Base-by-base conservation (phyloP, 2,329 filamentous ascomycete genomes). In the Davidsoniella neocaledoniae region DNA sequence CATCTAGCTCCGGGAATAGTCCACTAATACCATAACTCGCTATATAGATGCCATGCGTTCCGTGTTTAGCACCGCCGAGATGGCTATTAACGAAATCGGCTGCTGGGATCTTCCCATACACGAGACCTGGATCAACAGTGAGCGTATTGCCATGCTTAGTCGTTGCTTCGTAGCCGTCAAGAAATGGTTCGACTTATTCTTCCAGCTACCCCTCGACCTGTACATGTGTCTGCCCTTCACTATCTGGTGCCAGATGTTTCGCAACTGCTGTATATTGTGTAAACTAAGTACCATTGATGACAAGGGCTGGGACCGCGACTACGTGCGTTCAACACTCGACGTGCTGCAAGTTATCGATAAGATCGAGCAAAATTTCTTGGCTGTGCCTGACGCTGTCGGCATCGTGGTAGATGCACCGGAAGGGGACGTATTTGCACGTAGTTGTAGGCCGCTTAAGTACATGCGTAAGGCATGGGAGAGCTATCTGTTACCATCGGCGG, bases 401-500 rank as follows among this genome's bases (percentile, higher is more conserved):
- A 39, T 48, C 10, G 36, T 53, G 17, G 36, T 53, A 5, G 51
- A 53, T 16, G 25, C 43, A 4, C 14, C 33, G 12, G 48, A 47
- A 2, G 47, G 43, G 16, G 51, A 53, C 26, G 40, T 42, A 2
- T 53, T 53, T 41, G 38, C 44, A n/a, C 48, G 51, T 17, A 50
- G 43, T 21, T 43, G 43, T 39, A 43, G 48, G 7, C 51, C 51
- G 16, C 33, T 53, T 4, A 17, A 47, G 16, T 23, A 47, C 36
- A 53, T 53, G 51, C 48, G 44, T 12, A 47, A 44, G 23, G 51
- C 51, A 23, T 53, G 51, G 51, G 51, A 53, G 36, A 23, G 43
- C 21, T 29, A 48, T 21, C 42, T 62, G 58, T 48, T 64, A 59
- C 21, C 59, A 57, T 23, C 40, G 10, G 14, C 26, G 7, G 17